A percentile compares a stretch with the other conserved stretches of the same genome.
These are phyloP conservation scores for Bipolaris cookei DNA, from an alignment of 2,329 filamentous ascomycete species.

Conservation along the genomic window DNA sequence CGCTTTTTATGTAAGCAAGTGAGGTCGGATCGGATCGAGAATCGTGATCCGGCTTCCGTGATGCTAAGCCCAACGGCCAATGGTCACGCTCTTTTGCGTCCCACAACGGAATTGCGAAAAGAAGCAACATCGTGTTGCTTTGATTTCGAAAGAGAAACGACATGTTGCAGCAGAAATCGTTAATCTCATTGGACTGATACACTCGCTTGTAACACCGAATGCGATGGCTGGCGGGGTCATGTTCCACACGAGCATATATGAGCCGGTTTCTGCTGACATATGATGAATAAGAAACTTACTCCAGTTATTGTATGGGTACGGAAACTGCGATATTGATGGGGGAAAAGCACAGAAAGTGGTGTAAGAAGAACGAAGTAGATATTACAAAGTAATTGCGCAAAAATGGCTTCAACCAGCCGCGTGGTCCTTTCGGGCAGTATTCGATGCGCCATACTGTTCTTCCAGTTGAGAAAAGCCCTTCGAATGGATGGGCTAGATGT, in stretches of 20 bases:
- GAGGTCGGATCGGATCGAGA: slow-evolving; percentile 10
- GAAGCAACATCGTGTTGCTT: not conserved
- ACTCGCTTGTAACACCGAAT: not conserved
- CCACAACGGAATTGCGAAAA: not conserved
- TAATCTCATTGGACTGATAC: not conserved
- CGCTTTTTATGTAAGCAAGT: not conserved
- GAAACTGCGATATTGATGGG: not conserved
- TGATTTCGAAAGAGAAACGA: not conserved
- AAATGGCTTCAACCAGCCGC: too few relatives aligned
- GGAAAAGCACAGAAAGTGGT: too few relatives aligned
- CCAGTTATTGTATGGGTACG: not conserved
- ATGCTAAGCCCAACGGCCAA: not conserved
- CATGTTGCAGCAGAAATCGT: not conserved
- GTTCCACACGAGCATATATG: not conserved
- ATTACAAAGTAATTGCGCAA: not conserved
- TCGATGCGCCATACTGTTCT: too few relatives aligned
- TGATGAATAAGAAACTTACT: not conserved
- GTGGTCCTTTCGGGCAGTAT: too few relatives aligned
- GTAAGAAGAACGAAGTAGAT: not conserved
- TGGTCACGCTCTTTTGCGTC: not conserved
- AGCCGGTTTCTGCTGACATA: not conserved
- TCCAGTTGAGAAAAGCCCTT: too few relatives aligned
- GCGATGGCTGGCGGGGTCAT: too few relatives aligned
- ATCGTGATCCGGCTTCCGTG: slow-evolving; percentile 7
- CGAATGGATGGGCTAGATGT: too few relatives aligned